phyloP scores from a whole-genome alignment of 2,329 filamentous ascomycete genomes.

The Ramichloridium luteum region DNA sequence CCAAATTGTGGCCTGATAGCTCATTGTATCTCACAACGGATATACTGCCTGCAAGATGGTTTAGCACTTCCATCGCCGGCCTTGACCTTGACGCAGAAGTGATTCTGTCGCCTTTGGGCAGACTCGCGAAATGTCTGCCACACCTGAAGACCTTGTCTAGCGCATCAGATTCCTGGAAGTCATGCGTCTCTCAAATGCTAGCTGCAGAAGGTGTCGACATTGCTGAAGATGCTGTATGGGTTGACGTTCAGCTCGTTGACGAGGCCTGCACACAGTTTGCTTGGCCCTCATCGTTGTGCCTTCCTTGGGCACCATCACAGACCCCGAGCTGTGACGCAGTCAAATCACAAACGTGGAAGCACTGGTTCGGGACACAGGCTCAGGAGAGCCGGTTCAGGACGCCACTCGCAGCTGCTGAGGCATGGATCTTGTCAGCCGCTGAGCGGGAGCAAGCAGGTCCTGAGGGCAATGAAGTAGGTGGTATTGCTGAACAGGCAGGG shows the following conservation, averaged over 20 bases:
- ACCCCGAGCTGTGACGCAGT: no score
- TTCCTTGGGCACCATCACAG: no score
- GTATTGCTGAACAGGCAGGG: neutral
- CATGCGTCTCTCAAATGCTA: no score
- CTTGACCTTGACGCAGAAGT: conserved; percentile 1
- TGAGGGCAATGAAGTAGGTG: conserved; percentile 4
- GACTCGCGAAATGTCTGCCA: conserved; percentile 4
- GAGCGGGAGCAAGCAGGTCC: conserved; percentile 17
- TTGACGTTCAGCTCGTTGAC: no score
- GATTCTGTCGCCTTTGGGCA: conserved; percentile 11
- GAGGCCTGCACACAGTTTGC: no score
- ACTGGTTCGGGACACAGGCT: conserved; percentile 13
- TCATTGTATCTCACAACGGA: no score
- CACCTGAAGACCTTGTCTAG: no score
- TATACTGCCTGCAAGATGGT: no score
- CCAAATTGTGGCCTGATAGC: conserved; percentile 4
- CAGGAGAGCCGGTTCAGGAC: conserved; percentile 21
- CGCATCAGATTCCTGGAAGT: no score
- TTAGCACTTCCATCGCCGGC: no score
- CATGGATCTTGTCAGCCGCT: conserved; percentile 16
- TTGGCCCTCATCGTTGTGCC: no score
- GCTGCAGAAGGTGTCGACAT: conserved; percentile 10
- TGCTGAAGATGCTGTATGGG: conserved; percentile 8
- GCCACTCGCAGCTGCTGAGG: conserved; percentile 18
- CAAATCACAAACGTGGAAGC: no score